Base-by-base conservation (phyloP, 225 moss, liverwort and hornwort species). In the Rhytidiadelphus loreus region DNA sequence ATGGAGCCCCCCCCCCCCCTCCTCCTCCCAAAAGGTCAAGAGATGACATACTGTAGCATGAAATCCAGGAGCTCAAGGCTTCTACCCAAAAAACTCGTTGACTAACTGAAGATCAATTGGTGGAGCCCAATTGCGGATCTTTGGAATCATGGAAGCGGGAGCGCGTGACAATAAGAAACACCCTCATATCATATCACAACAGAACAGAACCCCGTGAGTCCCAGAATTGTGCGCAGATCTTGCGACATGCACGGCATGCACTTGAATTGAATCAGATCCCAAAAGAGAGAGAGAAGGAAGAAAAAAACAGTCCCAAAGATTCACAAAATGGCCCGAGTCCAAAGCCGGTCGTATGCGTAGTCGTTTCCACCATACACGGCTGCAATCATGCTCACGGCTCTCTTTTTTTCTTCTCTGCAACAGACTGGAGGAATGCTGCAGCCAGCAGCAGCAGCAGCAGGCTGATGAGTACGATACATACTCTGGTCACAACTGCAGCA, bases 251-350 rank as follows among this genome's bases (percentile, higher is more conserved):
- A 90, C 43, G 26, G 86, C 90, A 90, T 90, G 88, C 88, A 87
- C 87, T 87, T 87, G 89, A 89, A 92, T 85, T 63, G 30, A 87
- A 92, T 85, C 73, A 6, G 57, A 88, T 90, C 81, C 89, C 86
- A 56, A 52, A 71, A 50, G 37, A 48, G 44, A 52, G 56, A 7
- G 25, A 20, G 28, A 14, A 26, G 9, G 1, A 18, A 2, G 11
- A 16, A 16, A 11, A 52, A 11, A 52, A 52, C n/a, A 4, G 16
- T 14, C 50, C 13, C 3, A 19, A 33, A 83, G 85, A 90, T 90
- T 72, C 73, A 44, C 59, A 52, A 77, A 86, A 61, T 11, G 32
- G 48, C 18, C 6, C 33, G 26, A 29, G 74, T 63, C 86, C 85
- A 65, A 48, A 56, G 61, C 19, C 19, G 59, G 59, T 5, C 55